These are phyloP conservation scores for Ambispora gerdemannii DNA, from an alignment of 192 early-diverging fungal species.

Conservation along the genomic window DNA sequence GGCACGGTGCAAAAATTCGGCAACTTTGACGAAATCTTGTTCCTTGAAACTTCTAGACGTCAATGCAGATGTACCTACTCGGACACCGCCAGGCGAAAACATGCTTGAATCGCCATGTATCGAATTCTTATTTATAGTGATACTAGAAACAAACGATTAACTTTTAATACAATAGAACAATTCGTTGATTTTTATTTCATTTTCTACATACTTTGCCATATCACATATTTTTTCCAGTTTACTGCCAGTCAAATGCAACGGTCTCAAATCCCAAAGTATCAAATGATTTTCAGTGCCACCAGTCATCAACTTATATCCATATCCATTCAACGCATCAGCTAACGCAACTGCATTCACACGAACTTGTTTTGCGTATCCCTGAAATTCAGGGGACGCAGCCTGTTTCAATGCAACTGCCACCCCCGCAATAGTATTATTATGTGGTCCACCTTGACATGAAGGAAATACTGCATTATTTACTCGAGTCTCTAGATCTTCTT, in stretches of 20 bases:
- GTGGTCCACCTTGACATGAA: slow-evolving; percentile 98
- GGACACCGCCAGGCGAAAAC: slow-evolving; percentile 95
- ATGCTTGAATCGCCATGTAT: slow-evolving; percentile 95
- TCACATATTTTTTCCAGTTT: slow-evolving; percentile 99
- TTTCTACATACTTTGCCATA: slow-evolving; percentile 57
- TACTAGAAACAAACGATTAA: slow-evolving; percentile 45
- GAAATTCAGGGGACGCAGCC: slow-evolving; percentile 90
- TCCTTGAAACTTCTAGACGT: slow-evolving; percentile 97
- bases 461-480: slow-evolving; percentile 99
- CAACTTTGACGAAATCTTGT: slow-evolving; percentile 94
- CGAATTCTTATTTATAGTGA: slow-evolving; percentile 99
- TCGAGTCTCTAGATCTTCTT: slow-evolving; percentile 81
- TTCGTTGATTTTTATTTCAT: neutral
- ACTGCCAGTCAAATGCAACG: slow-evolving; percentile 85
- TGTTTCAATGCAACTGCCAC: slow-evolving; percentile 98
- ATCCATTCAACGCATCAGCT: slow-evolving; percentile 65
- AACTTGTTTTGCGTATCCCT: slow-evolving; percentile 93
- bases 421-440: slow-evolving; percentile 99
- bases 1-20: slow-evolving; percentile 92
- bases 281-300: slow-evolving; percentile 98
- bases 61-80: slow-evolving; percentile 91
- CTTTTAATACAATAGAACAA: neutral
- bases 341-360: slow-evolving; percentile 88
- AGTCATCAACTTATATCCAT: slow-evolving; percentile 93
- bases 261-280: slow-evolving; percentile 96